Base-by-base conservation (phyloP, 768 basidiomycete genomes). In the Amanita thiersii region DNA sequence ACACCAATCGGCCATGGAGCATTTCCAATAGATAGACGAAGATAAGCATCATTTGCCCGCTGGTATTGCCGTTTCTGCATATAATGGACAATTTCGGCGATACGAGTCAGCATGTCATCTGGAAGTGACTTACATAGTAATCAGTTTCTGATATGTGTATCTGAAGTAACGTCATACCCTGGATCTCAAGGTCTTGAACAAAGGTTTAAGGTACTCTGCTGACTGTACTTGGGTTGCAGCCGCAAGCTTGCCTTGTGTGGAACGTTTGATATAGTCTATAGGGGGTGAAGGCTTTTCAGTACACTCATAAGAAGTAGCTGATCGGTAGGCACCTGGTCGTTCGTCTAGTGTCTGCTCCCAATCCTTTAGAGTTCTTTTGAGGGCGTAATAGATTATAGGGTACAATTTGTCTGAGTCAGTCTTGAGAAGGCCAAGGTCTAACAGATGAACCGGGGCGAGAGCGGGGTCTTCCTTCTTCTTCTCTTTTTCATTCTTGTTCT, bases 1-100 rank as follows among this genome's bases (percentile, higher is more conserved):
- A 99, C 96, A 31, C 96, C 96, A 54, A 99, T 99, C 1, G 96
- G 96, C 96, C 96, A 99, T 2, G 96, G 93, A 0, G 96, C 94
- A 53, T 96, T 99, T 24, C 96, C 96, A 49, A 99, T 99, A 4
- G 89, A 92, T 28, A 99, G 68, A 5, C 96, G 85, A 17, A 99
- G 77, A 59, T 99, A 99, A 0, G 93, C 84, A 57, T 99, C 96
- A 53, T 98, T 99, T 2, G 96, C 94, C 41, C 71, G 76, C 59
- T 97, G 91, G 52, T 99, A 99, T 58, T 93, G 81, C 20, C 96
- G 82, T 49, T 77, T 84, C 59, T 99, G 96, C 91, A 96, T 94
- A 62, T 91, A 66, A 55, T 97, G 86, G 5, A 97, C 86, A 40
- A 99, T 93, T 61, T 99, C 93, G 10, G 90, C 82, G 46, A 91